Evolutionary conservation across 225 moss, liverwort and hornwort genomes (phyloP).

Genomic region (Marchantia polymorpha): DNA sequence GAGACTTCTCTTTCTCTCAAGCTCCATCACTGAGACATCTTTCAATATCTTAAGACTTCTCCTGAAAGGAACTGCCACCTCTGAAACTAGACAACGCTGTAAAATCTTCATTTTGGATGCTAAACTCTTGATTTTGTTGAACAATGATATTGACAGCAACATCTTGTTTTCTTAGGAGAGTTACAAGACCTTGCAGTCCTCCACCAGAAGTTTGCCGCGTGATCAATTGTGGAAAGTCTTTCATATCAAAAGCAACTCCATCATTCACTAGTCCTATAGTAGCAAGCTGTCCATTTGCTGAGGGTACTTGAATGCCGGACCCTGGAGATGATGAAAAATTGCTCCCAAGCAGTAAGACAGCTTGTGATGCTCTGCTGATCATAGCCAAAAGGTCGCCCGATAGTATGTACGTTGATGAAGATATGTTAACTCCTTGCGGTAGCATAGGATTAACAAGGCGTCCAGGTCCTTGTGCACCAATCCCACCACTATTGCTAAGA

Average conservation of each 20-base stretch:
- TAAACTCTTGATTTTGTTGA: conserved; percentile 99
- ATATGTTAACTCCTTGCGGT: conserved; percentile 93
- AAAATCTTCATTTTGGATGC: conserved; percentile 98
- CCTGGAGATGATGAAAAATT: conserved; percentile 93
- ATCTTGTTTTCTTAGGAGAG: conserved; percentile 97
- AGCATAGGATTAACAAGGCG: conserved; percentile 88
- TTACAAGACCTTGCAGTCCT: conserved; percentile 66
- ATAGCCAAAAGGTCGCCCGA: conserved; percentile 91
- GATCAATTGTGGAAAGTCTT: conserved; percentile 86
- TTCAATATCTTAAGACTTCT: conserved; percentile 20
- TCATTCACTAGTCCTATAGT: conserved; percentile 66
- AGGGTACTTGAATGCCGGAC: conserved; percentile 76
- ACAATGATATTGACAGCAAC: conserved; percentile 92
- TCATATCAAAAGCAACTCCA: conserved; percentile 88
- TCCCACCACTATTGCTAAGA: conserved; percentile 81
- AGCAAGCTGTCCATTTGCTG: conserved; percentile 83
- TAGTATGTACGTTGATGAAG: conserved; percentile 82
- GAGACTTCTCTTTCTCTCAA: conserved; percentile 21
- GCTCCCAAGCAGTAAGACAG: conserved; percentile 72
- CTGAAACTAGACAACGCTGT: conserved; percentile 95
- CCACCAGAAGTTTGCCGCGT: conserved; percentile 59
- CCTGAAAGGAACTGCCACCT: conserved; percentile 44
- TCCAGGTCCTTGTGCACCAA: conserved; percentile 94
- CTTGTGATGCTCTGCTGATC: conserved; percentile 81
- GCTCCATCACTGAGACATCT: conserved; percentile 10